Conservation (phyloP, 257 asterid species). For the Lycium barbarum region DNA sequence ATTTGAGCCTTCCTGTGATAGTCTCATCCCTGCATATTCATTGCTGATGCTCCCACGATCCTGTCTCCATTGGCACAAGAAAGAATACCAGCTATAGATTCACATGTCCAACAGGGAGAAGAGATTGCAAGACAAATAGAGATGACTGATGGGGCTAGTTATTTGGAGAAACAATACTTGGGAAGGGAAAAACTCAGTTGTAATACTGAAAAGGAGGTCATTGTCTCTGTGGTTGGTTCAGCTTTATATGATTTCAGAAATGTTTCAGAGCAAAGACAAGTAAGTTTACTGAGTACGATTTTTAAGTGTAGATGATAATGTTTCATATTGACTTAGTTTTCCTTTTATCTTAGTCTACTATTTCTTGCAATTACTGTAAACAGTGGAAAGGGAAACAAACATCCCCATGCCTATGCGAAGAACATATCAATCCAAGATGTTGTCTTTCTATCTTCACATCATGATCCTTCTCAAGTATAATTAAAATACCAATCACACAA, state of each 20-base stretch:
- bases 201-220: not conserved
- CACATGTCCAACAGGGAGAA: not conserved
- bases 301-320: not conserved
- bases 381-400: not conserved
- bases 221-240: not conserved
- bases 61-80: not conserved
- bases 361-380: not conserved
- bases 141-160: not conserved
- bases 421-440: not conserved
- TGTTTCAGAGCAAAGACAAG: not conserved
- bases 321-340: not conserved
- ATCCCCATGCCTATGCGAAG: not conserved
- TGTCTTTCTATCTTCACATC: not conserved
- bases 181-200: not conserved
- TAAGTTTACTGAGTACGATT: not conserved
- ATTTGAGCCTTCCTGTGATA: not conserved
- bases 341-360: not conserved
- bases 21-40: not conserved
- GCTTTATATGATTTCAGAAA: not conserved
- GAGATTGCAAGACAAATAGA: not conserved
- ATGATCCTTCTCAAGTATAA: not conserved
- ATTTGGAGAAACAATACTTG: not conserved
- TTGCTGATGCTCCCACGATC: not conserved
- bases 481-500: not conserved
- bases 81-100: not conserved